Conservation (phyloP, 2,329 filamentous ascomycete species). For the Pseudogymnoascus sp. region DNA sequence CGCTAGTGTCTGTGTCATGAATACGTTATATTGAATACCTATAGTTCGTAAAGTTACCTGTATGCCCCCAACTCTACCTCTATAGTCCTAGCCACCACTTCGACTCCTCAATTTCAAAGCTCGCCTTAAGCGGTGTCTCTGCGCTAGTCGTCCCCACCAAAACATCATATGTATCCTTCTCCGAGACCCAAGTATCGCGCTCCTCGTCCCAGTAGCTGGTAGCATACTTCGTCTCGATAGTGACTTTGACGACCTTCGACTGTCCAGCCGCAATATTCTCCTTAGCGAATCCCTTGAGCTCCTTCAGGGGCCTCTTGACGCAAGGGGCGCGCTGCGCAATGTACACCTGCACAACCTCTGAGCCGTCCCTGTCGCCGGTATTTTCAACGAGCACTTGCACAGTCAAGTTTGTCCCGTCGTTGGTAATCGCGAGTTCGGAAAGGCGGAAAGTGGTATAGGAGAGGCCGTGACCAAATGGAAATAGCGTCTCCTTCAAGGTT, state of each 20-base stretch:
- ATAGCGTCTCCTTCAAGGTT: not conserved
- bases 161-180: conserved; percentile 58
- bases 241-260: conserved; percentile 48
- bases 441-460: conserved; percentile 63
- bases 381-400: conserved; percentile 50
- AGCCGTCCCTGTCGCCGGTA: conserved; percentile 45
- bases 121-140: conserved; percentile 41
- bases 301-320: conserved; percentile 50
- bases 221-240: conserved; percentile 54
- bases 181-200: conserved; percentile 55
- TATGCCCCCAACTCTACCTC: not conserved
- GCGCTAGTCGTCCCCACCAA: conserved; percentile 51
- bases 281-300: conserved; percentile 60
- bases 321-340: conserved; percentile 44
- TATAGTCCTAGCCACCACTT: conserved; percentile 61
- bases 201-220: conserved; percentile 66
- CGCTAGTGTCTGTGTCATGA: not conserved
- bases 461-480: conserved; percentile 55
- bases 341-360: conserved; percentile 53
- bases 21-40: not conserved
- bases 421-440: conserved; percentile 35
- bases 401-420: conserved; percentile 43
- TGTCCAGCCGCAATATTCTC: conserved; percentile 54
- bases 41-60: not conserved
- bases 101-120: conserved; percentile 52